Evolutionary conservation across 2,329 filamentous ascomycete genomes (phyloP), one percentile per base, ranked within the genome.

Genomic region (Penicillium sp.): DNA sequence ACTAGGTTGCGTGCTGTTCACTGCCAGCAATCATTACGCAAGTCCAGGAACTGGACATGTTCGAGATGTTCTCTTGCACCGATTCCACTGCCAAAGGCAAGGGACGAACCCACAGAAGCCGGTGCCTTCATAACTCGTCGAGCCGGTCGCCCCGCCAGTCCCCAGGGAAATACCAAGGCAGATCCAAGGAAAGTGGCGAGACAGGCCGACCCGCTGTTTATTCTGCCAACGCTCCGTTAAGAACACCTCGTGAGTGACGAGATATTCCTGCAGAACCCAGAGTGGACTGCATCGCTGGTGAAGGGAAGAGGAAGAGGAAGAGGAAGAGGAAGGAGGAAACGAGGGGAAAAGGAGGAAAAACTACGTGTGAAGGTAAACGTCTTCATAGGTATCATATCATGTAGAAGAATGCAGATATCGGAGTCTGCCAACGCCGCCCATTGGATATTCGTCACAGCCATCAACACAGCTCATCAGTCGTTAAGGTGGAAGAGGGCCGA

Each of bases 221-320:
- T 76, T 89, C 79, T 91, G 70, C 88, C 87, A 89, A 88, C 85
- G 87, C 84, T 90, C 87, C 88, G 87, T 90, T 90, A 87, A 87
- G 86, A 80, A 77, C 80, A 79, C 76, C 80, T 84, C 82, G 83
- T 87, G 77, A 81, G 54, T 60, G 54, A 78, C 85, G 83, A 80
- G 75, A 76, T 82, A 84, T 78, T 81, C 87, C 82, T 87, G 87
- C 87, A 82, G 80, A 81, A 87, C 83, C 80, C 82, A 81, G 75
- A 79, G 84, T 84, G 72, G 68, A 68, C 81, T 85, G 86, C 87
- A 89, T 85, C 87, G 84, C 79, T 88, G 87, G 87, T 75, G 69
- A 58, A 52, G 52, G 36, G 40, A 37, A 33, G 42, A 50, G 46
- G 43, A 43, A 27, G 46, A 30, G 20, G 52, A 53, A 52, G 53